Conservation (phyloP, 106 monocot genomes). For the Narthecium ossifragum region DNA sequence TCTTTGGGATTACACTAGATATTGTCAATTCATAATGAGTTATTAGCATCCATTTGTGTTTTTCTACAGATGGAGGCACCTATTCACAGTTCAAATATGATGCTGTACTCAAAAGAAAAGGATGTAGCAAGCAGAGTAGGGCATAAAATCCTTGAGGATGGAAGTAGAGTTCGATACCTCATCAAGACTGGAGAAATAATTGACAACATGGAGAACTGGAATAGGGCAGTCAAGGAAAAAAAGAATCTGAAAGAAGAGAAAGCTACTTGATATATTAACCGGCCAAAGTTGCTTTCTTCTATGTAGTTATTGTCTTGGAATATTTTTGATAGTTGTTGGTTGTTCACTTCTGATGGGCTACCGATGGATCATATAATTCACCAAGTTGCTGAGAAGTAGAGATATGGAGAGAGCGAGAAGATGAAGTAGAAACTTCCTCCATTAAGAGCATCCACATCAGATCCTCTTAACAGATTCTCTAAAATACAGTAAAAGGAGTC, state of each 20-base stretch:
- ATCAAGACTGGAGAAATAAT: slow-evolving; percentile 93
- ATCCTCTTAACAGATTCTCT: too few species aligned
- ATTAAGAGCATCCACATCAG: too few species aligned
- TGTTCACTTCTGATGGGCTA: not conserved
- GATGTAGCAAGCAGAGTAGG: slow-evolving; percentile 84
- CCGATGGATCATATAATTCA: not conserved
- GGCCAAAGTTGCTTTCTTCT: not conserved
- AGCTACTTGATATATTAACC: not conserved
- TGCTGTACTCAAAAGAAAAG: slow-evolving; percentile 93
- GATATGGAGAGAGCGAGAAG: too few species aligned
- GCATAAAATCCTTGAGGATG: slow-evolving; percentile 84
- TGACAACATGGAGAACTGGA: slow-evolving; percentile 77
- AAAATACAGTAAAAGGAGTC: too few species aligned
- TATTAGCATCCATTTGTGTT: not conserved
- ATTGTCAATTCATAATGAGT: too few species aligned
- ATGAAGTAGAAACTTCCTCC: too few species aligned
- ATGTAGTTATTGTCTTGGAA: not conserved
- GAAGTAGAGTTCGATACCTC: slow-evolving; percentile 74
- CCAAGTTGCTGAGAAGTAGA: not conserved
- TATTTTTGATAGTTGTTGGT: not conserved
- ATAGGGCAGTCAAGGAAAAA: slow-evolving; percentile 49
- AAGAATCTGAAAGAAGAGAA: slow-evolving; percentile 17
- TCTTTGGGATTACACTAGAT: not conserved
- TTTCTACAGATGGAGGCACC: slow-evolving; percentile 71
- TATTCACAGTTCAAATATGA: slow-evolving; percentile 95